Conservation (phyloP, 1,284 basidiomycete species). For the Vanrija sp. region DNA sequence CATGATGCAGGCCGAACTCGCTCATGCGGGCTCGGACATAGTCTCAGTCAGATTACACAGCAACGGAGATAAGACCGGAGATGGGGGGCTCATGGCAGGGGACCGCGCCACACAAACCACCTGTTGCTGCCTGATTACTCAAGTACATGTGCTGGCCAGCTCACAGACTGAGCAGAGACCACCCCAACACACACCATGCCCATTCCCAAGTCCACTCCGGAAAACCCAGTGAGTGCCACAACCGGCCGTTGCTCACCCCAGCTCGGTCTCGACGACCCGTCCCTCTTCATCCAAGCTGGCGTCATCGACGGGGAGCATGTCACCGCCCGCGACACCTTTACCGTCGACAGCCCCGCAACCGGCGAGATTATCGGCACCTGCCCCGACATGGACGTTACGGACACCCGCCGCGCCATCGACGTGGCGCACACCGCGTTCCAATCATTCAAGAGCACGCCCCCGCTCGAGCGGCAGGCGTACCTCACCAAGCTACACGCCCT, state of each 20-base stretch:
- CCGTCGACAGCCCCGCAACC: conserved; percentile 81
- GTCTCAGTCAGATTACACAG: too few relatives aligned
- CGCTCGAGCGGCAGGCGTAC: conserved; percentile 29
- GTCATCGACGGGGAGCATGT: conserved; percentile 80
- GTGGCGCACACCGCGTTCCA: conserved; percentile 72
- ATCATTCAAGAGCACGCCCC: conserved; percentile 74
- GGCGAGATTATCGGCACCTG: conserved; percentile 71
- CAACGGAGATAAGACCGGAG: too few relatives aligned
- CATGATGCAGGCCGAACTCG: too few relatives aligned
- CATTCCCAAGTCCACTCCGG: too few relatives aligned
- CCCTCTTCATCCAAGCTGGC: conserved; percentile 68
- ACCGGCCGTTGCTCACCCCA: conserved; percentile 5
- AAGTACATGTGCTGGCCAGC: too few relatives aligned
- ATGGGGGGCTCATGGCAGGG: too few relatives aligned
- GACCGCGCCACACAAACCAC: too few relatives aligned
- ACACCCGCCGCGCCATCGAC: conserved; percentile 73
- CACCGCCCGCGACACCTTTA: conserved; percentile 68
- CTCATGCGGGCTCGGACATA: too few relatives aligned
- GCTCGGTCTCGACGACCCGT: conserved; percentile 63
- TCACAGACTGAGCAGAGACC: too few relatives aligned
- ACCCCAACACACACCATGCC: too few relatives aligned
- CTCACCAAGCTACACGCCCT: conserved; percentile 33
- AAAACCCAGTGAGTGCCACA: too few relatives aligned
- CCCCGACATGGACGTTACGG: conserved; percentile 78
- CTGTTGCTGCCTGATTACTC: too few relatives aligned